phyloP scores from a whole-genome alignment of 2,329 filamentous ascomycete species.

The Neofusicoccum sp. region DNA sequence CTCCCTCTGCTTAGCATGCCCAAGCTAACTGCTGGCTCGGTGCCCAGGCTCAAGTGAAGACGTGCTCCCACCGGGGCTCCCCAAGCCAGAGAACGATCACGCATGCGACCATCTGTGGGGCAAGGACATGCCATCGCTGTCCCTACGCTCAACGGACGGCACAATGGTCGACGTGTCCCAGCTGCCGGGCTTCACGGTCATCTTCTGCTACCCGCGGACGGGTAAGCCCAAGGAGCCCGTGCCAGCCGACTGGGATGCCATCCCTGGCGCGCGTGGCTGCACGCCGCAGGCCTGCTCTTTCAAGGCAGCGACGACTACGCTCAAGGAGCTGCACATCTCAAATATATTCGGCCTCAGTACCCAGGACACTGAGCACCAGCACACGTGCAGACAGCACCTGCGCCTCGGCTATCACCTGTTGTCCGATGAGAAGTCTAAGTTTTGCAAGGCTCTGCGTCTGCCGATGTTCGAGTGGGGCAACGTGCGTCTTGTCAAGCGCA shows the following conservation, averaged over 20 bases:
- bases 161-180: constrained; percentile 36
- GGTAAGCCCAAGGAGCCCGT: constrained; percentile 44
- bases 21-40: not conserved
- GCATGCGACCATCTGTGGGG: constrained; percentile 43
- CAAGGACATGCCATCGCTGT: constrained; percentile 31
- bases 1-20: not conserved
- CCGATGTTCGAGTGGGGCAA: constrained; percentile 46
- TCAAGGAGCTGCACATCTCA: constrained; percentile 34
- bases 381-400: constrained; percentile 40
- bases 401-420: constrained; percentile 46
- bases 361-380: constrained; percentile 45
- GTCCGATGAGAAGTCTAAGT: constrained; percentile 41
- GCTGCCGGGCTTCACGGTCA: constrained; percentile 40
- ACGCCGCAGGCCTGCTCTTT: constrained; percentile 50
- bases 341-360: constrained; percentile 45
- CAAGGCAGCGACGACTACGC: constrained; percentile 37
- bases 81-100: constrained; percentile 44
- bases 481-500: constrained; percentile 39
- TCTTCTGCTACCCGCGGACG: constrained; percentile 49
- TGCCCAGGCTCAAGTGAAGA: constrained; percentile 2
- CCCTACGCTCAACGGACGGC: constrained; percentile 38
- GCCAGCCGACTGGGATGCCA: constrained; percentile 45
- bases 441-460: constrained; percentile 39
- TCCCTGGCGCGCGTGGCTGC: constrained; percentile 48
- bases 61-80: constrained; percentile 37